These are phyloP conservation scores for Ramalina intermedia DNA, from an alignment of 495 filamentous ascomycete species.

Conservation along the genomic window DNA sequence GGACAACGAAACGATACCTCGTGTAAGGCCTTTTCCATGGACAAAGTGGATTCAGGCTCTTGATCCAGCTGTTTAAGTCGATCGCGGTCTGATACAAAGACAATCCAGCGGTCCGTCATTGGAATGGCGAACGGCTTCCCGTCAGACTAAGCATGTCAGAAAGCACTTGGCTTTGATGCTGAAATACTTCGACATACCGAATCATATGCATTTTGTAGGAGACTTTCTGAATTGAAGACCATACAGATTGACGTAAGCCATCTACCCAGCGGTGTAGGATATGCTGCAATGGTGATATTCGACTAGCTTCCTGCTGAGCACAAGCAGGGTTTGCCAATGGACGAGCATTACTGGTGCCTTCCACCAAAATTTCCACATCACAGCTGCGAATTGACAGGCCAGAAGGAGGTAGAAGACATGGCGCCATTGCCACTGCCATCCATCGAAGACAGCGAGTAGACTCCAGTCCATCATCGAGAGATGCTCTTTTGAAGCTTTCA, in stretches of 20 bases:
- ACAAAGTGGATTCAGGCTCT: too few species aligned
- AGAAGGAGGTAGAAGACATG: constrained; percentile 4
- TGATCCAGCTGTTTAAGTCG: constrained; percentile 1
- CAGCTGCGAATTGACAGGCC: not conserved
- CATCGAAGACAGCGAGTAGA: not conserved
- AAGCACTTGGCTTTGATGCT: not conserved
- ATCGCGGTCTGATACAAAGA: constrained; percentile 9
- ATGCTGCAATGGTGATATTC: constrained; percentile 8
- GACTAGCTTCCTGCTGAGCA: not conserved
- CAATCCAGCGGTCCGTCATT: constrained; percentile 15
- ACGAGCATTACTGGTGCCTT: constrained; percentile 8
- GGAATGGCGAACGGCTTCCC: constrained; percentile 15
- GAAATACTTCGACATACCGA: not conserved
- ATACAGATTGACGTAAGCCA: constrained; percentile 11
- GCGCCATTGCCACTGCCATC: constrained; percentile 6
- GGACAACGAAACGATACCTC: too few species aligned
- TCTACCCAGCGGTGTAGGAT: constrained; percentile 10
- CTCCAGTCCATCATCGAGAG: not conserved
- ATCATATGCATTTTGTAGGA: constrained; percentile 14
- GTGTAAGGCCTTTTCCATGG: too few species aligned
- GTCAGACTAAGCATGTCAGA: constrained; percentile 6
- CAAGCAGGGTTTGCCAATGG: too few species aligned
- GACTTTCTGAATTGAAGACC: constrained; percentile 10
- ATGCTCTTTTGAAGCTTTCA: too few species aligned
- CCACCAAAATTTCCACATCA: constrained; percentile 13